phyloP scores from a whole-genome alignment of 768 basidiomycete species.

The Pisolithus orientalis region DNA sequence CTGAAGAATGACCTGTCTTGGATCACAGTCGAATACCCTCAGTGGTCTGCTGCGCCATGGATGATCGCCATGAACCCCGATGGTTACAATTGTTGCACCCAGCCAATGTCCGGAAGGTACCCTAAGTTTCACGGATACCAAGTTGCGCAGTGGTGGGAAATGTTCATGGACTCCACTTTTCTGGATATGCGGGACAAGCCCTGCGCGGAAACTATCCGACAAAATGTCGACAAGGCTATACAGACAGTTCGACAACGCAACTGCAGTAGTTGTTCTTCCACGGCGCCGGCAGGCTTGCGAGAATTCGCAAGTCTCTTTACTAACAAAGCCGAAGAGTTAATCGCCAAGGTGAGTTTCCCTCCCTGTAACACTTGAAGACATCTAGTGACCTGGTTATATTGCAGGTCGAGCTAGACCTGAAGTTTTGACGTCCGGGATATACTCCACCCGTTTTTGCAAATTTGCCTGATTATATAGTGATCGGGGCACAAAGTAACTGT shows the following conservation, averaged over 20 bases:
- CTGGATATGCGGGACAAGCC: constrained; percentile 12
- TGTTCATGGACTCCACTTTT: constrained; percentile 12
- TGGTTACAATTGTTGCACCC: neutral
- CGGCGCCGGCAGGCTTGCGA: constrained; percentile 7
- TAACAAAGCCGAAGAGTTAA: constrained; percentile 8
- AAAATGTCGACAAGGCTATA: neutral
- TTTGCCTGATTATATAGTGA: too few species aligned
- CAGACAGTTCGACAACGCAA: neutral
- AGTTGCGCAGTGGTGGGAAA: constrained; percentile 15
- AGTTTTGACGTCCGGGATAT: too few species aligned
- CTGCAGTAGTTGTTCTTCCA: neutral
- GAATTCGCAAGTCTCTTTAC: constrained; percentile 7
- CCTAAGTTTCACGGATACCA: neutral
- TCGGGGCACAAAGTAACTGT: too few species aligned
- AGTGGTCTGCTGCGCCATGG: neutral
- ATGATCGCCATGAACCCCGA: neutral
- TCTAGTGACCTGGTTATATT: too few species aligned
- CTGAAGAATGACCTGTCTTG: constrained; percentile 5
- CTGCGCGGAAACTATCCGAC: constrained; percentile 7
- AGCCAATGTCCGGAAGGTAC: neutral
- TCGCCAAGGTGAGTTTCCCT: constrained; percentile 4
- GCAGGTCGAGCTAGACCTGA: too few species aligned
- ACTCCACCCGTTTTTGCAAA: too few species aligned
- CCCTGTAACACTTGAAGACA: too few species aligned
- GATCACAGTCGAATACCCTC: constrained; percentile 9